Percentiles rank a stretch among this genome's conserved stretches.
Evolutionary conservation across 345 rosid species (phyloP).

Genomic region (Ceriops tagal): DNA sequence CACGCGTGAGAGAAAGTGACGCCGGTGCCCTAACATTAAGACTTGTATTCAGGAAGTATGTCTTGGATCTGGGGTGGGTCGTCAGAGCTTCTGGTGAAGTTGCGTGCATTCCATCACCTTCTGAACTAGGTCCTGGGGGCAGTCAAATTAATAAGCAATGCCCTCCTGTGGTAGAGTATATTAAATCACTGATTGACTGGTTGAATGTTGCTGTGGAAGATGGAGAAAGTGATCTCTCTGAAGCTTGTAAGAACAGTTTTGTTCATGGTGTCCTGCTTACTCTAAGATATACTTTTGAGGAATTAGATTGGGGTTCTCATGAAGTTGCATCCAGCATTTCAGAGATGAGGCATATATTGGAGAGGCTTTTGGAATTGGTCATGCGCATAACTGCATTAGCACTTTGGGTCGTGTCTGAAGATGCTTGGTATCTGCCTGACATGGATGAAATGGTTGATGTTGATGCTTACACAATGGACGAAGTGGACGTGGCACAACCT

Average conservation of each 20-base stretch:
- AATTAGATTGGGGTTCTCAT: conserved; percentile 80
- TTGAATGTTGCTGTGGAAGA: conserved; percentile 60
- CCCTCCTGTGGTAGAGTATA: conserved; percentile 68
- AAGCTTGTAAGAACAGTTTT: conserved; percentile 85
- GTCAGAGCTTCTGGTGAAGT: conserved; percentile 56
- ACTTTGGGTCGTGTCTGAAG: conserved; percentile 95
- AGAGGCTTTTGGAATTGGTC: conserved; percentile 71
- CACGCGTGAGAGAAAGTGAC: conserved; percentile 99
- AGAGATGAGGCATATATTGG: conserved; percentile 66
- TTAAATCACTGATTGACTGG: conserved; percentile 75
- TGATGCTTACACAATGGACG: conserved; percentile 51
- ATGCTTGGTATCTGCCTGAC: conserved; percentile 86
- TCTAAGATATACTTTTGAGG: conserved; percentile 91
- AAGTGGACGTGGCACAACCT: conserved; percentile 28
- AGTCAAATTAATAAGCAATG: conserved; percentile 22
- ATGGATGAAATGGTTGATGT: conserved; percentile 76
- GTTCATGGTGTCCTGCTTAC: conserved; percentile 91
- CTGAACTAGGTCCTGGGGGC: conserved; percentile 30
- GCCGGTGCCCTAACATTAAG: conserved; percentile 82
- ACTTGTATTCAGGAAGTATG: conserved; percentile 88
- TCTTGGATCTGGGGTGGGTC: conserved; percentile 74
- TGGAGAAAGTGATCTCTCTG: conserved; percentile 75
- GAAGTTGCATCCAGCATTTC: conserved; percentile 52
- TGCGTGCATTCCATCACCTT: conserved; percentile 42
- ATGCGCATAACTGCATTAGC: conserved; percentile 82